A percentile compares a stretch with the other conserved stretches of the same genome.
These are phyloP conservation scores for Leccinum fuscescens DNA, from an alignment of 1,284 basidiomycete species.

Conservation along the genomic window DNA sequence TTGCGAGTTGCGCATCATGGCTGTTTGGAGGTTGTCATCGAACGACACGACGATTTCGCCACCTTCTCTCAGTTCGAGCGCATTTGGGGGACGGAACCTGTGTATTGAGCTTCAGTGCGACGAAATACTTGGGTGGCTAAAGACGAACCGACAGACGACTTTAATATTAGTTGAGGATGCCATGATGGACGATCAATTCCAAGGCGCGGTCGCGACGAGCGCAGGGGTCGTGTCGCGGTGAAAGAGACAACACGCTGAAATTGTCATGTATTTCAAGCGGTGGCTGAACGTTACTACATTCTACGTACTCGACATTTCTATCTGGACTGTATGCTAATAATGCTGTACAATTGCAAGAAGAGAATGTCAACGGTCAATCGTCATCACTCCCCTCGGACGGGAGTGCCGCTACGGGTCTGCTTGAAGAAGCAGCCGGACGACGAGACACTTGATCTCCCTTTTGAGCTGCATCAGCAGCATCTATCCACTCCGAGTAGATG, in stretches of 20 bases:
- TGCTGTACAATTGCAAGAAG: slow-evolving; percentile 26
- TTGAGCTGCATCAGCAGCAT: slow-evolving; percentile 84
- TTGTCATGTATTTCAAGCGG: slow-evolving; percentile 22
- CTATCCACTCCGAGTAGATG: slow-evolving; percentile 91
- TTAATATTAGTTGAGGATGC: slow-evolving; percentile 84
- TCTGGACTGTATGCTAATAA: not conserved
- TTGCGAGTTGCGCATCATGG: slow-evolving; percentile 73
- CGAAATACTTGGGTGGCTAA: slow-evolving; percentile 5
- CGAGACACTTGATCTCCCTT: slow-evolving; percentile 49
- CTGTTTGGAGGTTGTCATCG: slow-evolving; percentile 80
- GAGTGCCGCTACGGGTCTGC: slow-evolving; percentile 43
- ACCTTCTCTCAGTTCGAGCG: slow-evolving; percentile 87
- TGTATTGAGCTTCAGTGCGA: slow-evolving; percentile 9
- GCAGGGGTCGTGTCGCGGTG: slow-evolving; percentile 18
- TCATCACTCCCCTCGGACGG: slow-evolving; percentile 44
- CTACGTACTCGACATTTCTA: slow-evolving; percentile 9
- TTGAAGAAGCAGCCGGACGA: slow-evolving; percentile 58
- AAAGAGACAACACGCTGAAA: slow-evolving; percentile 25
- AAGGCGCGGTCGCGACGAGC: slow-evolving; percentile 11
- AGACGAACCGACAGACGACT: slow-evolving; percentile 87
- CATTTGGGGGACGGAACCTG: slow-evolving; percentile 94
- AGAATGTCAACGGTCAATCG: slow-evolving; percentile 28
- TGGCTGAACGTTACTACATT: slow-evolving; percentile 26
- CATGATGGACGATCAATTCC: slow-evolving; percentile 45
- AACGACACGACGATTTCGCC: slow-evolving; percentile 92